Conservation (phyloP, 83 land plant genomes). For the Picea engelmannii region DNA sequence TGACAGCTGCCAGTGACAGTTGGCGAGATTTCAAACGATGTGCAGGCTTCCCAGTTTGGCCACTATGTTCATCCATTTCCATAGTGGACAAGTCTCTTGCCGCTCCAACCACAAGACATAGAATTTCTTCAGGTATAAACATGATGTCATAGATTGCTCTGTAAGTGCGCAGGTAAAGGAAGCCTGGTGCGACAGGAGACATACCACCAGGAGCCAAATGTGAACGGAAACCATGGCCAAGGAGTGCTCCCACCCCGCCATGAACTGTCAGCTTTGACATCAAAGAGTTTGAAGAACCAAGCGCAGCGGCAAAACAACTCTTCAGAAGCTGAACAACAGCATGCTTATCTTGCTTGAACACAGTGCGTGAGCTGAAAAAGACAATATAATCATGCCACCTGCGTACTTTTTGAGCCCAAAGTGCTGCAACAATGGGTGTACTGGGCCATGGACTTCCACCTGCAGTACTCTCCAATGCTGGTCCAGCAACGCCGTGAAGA, state of each 20-base stretch:
- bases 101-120: slow-evolving; percentile 50
- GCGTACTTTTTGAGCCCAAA: slow-evolving; percentile 81
- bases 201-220: slow-evolving; percentile 19
- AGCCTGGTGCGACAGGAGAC: slow-evolving; percentile 65
- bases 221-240: slow-evolving; percentile 33
- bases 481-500: slow-evolving; percentile 72
- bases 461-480: slow-evolving; percentile 63
- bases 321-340: slow-evolving; percentile 61
- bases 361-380: slow-evolving; percentile 45
- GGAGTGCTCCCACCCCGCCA: slow-evolving; percentile 62
- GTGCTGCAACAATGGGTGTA: slow-evolving; percentile 68
- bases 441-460: slow-evolving; percentile 64
- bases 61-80: slow-evolving; percentile 5
- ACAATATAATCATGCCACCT: slow-evolving; percentile 85
- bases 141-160: slow-evolving; percentile 54
- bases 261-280: slow-evolving; percentile 30
- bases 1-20: slow-evolving; percentile 49
- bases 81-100: slow-evolving; percentile 38
- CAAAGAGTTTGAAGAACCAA: slow-evolving; percentile 35
- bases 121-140: slow-evolving; percentile 56
- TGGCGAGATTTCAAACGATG: slow-evolving; percentile 32
- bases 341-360: slow-evolving; percentile 54
- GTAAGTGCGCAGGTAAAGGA: slow-evolving; percentile 64
- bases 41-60: slow-evolving; percentile 13
- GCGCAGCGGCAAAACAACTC: slow-evolving; percentile 71